phyloP scores from a whole-genome alignment of 2,329 filamentous ascomycete genomes.

The Penicillium sp. region DNA sequence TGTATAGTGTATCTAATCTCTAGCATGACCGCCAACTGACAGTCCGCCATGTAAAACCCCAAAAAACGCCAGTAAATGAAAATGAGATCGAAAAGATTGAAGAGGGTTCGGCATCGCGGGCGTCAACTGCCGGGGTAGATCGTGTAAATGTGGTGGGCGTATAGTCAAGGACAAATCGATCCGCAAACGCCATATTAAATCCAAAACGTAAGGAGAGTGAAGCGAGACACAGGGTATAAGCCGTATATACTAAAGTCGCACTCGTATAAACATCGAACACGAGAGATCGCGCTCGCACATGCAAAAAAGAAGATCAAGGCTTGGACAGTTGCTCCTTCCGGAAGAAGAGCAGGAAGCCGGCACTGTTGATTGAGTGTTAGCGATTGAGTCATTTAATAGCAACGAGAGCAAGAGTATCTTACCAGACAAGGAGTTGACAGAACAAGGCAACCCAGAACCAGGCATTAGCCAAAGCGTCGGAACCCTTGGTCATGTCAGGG shows the following conservation, averaged over 20 bases:
- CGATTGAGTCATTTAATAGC: background rate
- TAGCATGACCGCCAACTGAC: background rate
- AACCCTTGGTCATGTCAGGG: constrained; percentile 58
- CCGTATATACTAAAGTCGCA: constrained; percentile 3
- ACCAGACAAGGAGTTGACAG: constrained; percentile 60
- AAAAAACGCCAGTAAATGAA: background rate
- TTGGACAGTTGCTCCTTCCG: constrained; percentile 50
- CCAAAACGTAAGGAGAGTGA: background rate
- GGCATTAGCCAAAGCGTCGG: constrained; percentile 49
- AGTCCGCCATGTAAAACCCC: background rate
- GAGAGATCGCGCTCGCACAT: background rate
- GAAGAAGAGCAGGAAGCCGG: constrained; percentile 47
- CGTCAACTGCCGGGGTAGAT: background rate
- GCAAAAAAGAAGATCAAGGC: constrained; percentile 32
- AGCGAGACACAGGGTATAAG: constrained; percentile 5
- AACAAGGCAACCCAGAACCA: constrained; percentile 65
- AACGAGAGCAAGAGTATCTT: background rate
- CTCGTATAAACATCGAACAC: background rate
- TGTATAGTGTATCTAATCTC: background rate
- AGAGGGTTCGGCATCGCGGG: background rate
- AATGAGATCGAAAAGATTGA: background rate
- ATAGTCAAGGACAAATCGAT: background rate
- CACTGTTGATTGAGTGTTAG: constrained; percentile 20
- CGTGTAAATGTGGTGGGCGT: background rate
- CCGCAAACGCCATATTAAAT: background rate